Evolutionary conservation across 1,284 basidiomycete genomes (phyloP).

Genomic region (Trametes versicolor): DNA sequence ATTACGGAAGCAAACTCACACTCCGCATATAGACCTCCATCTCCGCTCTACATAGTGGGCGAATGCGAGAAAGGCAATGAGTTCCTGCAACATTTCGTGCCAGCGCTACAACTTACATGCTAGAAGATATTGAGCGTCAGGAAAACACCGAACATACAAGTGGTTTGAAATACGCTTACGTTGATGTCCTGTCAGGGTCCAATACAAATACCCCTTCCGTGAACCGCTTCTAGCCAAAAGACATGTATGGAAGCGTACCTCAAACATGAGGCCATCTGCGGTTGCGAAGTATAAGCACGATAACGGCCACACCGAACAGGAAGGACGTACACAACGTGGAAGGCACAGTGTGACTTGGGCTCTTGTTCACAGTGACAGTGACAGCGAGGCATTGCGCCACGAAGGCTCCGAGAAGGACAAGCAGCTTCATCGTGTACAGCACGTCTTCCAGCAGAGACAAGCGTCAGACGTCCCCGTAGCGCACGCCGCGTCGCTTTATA

Average conservation of each 20-base stretch:
- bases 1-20: conserved; percentile 35
- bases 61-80: conserved; percentile 3
- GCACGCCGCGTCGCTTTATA: conserved; percentile 22
- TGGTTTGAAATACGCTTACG: conserved; percentile 37
- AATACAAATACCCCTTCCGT: neutral
- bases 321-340: conserved; percentile 44
- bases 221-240: neutral
- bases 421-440: conserved; percentile 22
- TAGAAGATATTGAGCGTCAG: conserved; percentile 23
- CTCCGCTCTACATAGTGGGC: conserved; percentile 46
- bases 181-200: conserved; percentile 48
- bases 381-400: conserved; percentile 32
- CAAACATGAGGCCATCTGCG: conserved; percentile 52
- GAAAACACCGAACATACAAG: neutral
- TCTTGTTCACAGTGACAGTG: conserved; percentile 37
- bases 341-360: conserved; percentile 39
- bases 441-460: neutral
- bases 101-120: conserved; percentile 38
- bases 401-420: conserved; percentile 18
- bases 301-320: neutral
- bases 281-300: conserved; percentile 6
- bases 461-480: neutral
- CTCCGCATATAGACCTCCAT: conserved; percentile 53
- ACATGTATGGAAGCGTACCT: conserved; percentile 40
- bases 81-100: neutral